phyloP scores from a whole-genome alignment of 2,329 filamentous ascomycete species.

The Blumeria hordei region DNA sequence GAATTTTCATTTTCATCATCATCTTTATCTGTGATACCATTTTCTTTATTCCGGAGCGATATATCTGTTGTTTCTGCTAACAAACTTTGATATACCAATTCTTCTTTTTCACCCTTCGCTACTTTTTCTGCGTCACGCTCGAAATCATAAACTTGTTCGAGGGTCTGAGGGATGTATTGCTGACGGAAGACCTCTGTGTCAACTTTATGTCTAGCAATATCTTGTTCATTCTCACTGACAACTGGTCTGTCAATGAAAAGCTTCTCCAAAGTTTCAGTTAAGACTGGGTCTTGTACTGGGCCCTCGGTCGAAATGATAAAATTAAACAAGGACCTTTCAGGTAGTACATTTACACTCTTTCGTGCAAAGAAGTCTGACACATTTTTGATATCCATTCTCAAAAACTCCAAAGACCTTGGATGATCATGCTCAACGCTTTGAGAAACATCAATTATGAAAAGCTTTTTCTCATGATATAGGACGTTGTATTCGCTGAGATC shows the following conservation, averaged over 20 bases:
- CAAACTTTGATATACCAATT: conserved; percentile 68
- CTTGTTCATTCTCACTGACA: conserved; percentile 29
- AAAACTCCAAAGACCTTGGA: conserved; percentile 71
- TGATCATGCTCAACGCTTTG: conserved; percentile 96
- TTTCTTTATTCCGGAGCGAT: conserved; percentile 18
- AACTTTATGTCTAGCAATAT: conserved; percentile 36
- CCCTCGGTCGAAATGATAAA: conserved; percentile 49
- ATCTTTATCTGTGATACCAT: conserved; percentile 17
- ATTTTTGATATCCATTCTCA: conserved; percentile 98
- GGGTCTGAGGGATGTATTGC: conserved; percentile 86
- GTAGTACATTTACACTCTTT: conserved; percentile 58
- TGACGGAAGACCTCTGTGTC: conserved; percentile 86
- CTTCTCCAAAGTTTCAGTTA: conserved; percentile 37
- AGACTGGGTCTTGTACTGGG: conserved; percentile 31
- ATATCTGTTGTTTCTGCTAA: conserved; percentile 40
- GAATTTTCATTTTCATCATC: conserved; percentile 4
- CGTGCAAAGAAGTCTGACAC: conserved; percentile 77
- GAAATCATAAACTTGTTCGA: conserved; percentile 90
- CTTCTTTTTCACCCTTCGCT: conserved; percentile 43
- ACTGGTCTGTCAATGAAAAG: conserved; percentile 34
- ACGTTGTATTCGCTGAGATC: conserved; percentile 98
- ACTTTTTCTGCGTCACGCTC: conserved; percentile 72
- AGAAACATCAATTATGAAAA: conserved; percentile 93
- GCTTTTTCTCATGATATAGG: conserved; percentile 56
- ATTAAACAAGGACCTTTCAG: conserved; percentile 58